Conservation (phyloP, 352 stramenopile genomes). For the Thalassiosira exigua region DNA sequence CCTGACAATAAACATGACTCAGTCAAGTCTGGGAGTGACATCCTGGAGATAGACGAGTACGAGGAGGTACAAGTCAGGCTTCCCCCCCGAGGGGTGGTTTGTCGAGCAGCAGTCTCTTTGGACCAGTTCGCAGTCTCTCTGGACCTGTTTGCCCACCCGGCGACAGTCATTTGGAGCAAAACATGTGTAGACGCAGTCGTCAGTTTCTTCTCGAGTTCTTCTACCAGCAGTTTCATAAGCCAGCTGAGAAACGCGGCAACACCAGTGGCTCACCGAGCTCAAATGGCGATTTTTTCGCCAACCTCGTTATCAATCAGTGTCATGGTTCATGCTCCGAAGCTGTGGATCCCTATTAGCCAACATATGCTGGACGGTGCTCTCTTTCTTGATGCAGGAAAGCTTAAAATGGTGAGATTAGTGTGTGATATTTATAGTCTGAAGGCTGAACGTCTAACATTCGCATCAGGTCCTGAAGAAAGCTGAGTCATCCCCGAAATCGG, state of each 20-base stretch:
- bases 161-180: conserved; percentile 79
- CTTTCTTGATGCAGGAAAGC: conserved; percentile 76
- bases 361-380: conserved; percentile 66
- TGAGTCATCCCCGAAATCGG: conserved; percentile 50
- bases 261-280: conserved; percentile 69
- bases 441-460: too few relatives aligned
- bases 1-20: conserved; percentile 8
- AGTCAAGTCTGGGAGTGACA: neutral
- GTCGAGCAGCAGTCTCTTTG: conserved; percentile 55
- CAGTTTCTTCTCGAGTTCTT: conserved; percentile 67
- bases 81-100: conserved; percentile 65
- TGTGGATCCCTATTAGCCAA: conserved; percentile 76
- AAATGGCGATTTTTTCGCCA: conserved; percentile 75
- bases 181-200: conserved; percentile 62
- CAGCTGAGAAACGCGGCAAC: conserved; percentile 76
- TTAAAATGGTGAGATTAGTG: too few relatives aligned
- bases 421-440: too few relatives aligned
- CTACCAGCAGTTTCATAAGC: too few relatives aligned
- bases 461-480: conserved; percentile 56
- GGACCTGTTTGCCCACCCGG: conserved; percentile 65
- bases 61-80: conserved; percentile 27
- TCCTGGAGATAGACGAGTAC: neutral
- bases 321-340: conserved; percentile 73
- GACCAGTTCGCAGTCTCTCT: conserved; percentile 58
- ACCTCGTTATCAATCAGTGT: conserved; percentile 69